A percentile compares a stretch with the other conserved stretches of the same genome.
These are phyloP conservation scores for Phaseolus lunatus DNA, from an alignment of 306 rosid genomes.

Conservation along the genomic window DNA sequence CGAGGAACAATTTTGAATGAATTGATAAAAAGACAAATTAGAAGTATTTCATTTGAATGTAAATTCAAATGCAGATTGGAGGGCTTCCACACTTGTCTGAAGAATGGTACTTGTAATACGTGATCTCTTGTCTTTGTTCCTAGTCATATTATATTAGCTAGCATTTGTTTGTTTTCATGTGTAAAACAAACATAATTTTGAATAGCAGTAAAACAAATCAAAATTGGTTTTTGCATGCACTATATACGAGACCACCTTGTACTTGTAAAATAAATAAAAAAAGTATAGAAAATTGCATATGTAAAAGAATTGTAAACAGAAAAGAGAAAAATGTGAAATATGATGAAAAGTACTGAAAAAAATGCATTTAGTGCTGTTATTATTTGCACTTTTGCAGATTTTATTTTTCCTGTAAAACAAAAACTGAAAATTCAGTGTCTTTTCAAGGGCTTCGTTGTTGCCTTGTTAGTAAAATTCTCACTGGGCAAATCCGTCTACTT, in stretches of 20 bases:
- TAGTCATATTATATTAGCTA: slow-evolving; percentile 10
- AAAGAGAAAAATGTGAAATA: not conserved
- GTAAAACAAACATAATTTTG: slow-evolving; percentile 35
- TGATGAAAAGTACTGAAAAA: not conserved
- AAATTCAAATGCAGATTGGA: slow-evolving; percentile 52
- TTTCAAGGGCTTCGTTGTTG: not conserved
- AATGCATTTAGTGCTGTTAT: not conserved
- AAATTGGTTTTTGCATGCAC: slow-evolving; percentile 21
- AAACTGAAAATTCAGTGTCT: not conserved
- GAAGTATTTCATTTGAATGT: slow-evolving; percentile 46
- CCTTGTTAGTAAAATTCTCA: not conserved
- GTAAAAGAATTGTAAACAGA: not conserved
- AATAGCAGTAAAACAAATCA: slow-evolving; percentile 34
- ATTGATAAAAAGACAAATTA: slow-evolving; percentile 55
- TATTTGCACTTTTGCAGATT: not conserved
- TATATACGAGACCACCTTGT: slow-evolving; percentile 22
- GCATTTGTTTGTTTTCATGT: slow-evolving; percentile 47
- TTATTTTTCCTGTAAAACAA: no score
- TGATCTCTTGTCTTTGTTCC: slow-evolving; percentile 46
- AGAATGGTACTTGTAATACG: slow-evolving; percentile 32
- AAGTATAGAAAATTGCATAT: not conserved
- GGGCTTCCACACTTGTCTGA: slow-evolving; percentile 10
- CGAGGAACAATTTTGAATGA: slow-evolving; percentile 24
- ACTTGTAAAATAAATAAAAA: not conserved
- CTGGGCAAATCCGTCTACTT: slow-evolving; percentile 9